These are phyloP conservation scores for Oryza meyeriana DNA, from an alignment of 176 grass and related monocot species.

Conservation along the genomic window DNA sequence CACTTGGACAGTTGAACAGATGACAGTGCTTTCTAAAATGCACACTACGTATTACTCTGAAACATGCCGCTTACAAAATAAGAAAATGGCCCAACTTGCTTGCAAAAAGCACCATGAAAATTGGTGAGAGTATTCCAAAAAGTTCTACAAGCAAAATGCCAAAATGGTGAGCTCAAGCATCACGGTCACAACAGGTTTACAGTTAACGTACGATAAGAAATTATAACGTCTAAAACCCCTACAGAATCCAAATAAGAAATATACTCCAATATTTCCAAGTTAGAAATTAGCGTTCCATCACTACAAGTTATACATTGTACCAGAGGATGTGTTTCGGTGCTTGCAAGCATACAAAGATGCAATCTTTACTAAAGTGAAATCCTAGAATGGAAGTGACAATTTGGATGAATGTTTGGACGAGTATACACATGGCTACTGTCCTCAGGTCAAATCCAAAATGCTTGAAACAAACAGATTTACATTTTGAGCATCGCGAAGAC, in stretches of 20 bases:
- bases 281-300: not conserved
- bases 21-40: not conserved
- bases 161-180: not conserved
- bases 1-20: not conserved
- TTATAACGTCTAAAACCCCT: not conserved
- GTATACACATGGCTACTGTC: not conserved
- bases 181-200: not conserved
- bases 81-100: not conserved
- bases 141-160: not conserved
- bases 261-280: not conserved
- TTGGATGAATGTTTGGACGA: not conserved
- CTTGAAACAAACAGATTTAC: slow-evolving; percentile 1
- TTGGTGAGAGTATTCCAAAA: not conserved
- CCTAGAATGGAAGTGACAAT: not conserved
- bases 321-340: not conserved
- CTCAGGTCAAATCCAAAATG: not conserved
- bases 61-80: not conserved
- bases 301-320: not conserved
- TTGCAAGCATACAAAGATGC: not conserved
- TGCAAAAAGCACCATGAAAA: not conserved
- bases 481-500: not conserved
- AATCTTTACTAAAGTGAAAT: not conserved
- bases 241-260: not conserved
- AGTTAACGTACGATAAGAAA: not conserved
- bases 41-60: not conserved